These are phyloP conservation scores for Penicillium sp. DNA, from an alignment of 2,329 filamentous ascomycete genomes.

Conservation along the genomic window DNA sequence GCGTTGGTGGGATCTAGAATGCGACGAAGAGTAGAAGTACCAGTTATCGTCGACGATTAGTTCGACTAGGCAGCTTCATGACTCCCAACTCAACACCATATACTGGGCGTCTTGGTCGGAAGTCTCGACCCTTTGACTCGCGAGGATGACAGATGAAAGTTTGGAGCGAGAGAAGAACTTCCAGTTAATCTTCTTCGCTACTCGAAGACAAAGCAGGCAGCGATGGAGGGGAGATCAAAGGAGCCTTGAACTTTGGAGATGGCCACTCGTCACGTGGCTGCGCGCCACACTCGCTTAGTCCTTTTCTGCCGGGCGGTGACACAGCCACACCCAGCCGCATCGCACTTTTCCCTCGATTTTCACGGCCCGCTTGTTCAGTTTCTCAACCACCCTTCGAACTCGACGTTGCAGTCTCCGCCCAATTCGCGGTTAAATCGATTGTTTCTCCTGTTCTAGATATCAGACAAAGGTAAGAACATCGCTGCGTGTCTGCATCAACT, in stretches of 20 bases:
- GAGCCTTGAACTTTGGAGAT: conserved; percentile 20
- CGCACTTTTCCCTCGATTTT: conserved; percentile 41
- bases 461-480: conserved; percentile 27
- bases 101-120: conserved; percentile 12
- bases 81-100: conserved; percentile 33
- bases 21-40: conserved; percentile 15
- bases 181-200: neutral
- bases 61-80: conserved; percentile 40
- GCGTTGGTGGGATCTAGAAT: neutral
- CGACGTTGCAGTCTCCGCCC: conserved; percentile 99
- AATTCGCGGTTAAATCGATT: conserved; percentile 99
- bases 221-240: conserved; percentile 12
- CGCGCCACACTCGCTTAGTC: conserved; percentile 41
- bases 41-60: conserved; percentile 41
- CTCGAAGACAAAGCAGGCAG: conserved; percentile 1
- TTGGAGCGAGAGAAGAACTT: neutral
- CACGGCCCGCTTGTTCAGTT: conserved; percentile 23
- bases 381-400: conserved; percentile 59
- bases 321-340: conserved; percentile 38
- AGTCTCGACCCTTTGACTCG: neutral
- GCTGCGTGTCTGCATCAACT: neutral
- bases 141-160: neutral
- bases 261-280: conserved; percentile 26
- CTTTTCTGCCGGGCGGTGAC: conserved; percentile 21
- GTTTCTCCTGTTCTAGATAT: conserved; percentile 58